Evolutionary conservation across 352 stramenopile species (phyloP).

Genomic region (Globisporangium radiosum): DNA sequence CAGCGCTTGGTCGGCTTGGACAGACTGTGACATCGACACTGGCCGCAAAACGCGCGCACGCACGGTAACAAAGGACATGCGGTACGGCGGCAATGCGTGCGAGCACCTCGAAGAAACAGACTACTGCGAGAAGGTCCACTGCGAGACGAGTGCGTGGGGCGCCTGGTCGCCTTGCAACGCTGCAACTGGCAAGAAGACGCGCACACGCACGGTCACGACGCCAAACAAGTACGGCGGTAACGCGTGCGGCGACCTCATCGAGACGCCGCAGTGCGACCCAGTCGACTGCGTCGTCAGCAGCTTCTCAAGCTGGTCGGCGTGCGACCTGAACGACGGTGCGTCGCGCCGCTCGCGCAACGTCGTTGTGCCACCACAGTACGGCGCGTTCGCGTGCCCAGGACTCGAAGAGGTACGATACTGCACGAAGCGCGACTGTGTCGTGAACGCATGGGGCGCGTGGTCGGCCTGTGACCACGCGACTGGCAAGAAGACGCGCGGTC

Average conservation of each 20-base stretch:
- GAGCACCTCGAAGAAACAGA: slow-evolving; percentile 14
- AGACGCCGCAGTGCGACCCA: slow-evolving; percentile 19
- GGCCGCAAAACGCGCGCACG: slow-evolving; percentile 19
- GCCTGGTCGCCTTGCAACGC: slow-evolving; percentile 40
- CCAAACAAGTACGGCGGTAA: slow-evolving; percentile 17
- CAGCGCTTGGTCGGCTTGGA: slow-evolving; percentile 24
- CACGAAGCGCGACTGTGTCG: slow-evolving; percentile 32
- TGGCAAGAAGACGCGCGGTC: slow-evolving; percentile 20
- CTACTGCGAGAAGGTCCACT: slow-evolving; percentile 35
- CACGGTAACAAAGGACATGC: slow-evolving; percentile 4
- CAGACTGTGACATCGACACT: slow-evolving; percentile 15
- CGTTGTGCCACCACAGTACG: slow-evolving; percentile 25
- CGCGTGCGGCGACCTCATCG: slow-evolving; percentile 15
- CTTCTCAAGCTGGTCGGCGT: slow-evolving; percentile 40
- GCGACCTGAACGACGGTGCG: slow-evolving; percentile 23
- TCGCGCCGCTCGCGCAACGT: slow-evolving; percentile 34
- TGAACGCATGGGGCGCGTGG: slow-evolving; percentile 43
- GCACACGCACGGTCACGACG: slow-evolving; percentile 17
- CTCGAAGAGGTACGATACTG: slow-evolving; percentile 33
- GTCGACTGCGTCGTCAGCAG: slow-evolving; percentile 39
- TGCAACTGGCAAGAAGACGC: slow-evolving; percentile 31
- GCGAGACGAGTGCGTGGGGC: slow-evolving; percentile 23
- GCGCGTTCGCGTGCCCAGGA: slow-evolving; percentile 27
- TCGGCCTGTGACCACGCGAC: slow-evolving; percentile 33
- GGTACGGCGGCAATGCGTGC: slow-evolving; percentile 12